Conservation (phyloP, 2,329 filamentous ascomycete species). For the Ampelomyces quisqualis region DNA sequence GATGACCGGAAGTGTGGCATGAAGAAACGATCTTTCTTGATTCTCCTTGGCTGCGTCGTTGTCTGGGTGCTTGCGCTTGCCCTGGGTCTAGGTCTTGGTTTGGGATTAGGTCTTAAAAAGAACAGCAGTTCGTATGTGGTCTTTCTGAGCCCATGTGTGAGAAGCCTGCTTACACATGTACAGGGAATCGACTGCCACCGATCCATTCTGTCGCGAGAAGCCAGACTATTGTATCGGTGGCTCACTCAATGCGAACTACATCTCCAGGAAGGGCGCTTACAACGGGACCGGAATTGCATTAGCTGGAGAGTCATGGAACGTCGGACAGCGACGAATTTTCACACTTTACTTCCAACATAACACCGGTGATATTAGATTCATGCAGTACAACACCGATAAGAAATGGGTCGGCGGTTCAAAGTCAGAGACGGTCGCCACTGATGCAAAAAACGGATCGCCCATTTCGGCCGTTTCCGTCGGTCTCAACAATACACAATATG, state of each 20-base stretch:
- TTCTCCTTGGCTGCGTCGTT: constrained; percentile 26
- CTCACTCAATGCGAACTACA: constrained; percentile 41
- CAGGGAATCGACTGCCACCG: too few species aligned
- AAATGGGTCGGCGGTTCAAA: constrained; percentile 45
- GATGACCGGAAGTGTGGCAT: constrained; percentile 27
- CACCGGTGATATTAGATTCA: constrained; percentile 46
- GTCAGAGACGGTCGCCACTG: constrained; percentile 43
- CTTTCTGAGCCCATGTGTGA: too few species aligned
- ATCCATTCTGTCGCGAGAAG: constrained; percentile 30
- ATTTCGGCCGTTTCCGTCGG: constrained; percentile 49
- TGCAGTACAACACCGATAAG: constrained; percentile 41
- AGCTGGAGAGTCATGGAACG: constrained; percentile 47
- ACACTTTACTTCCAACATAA: constrained; percentile 51
- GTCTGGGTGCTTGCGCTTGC: constrained; percentile 37
- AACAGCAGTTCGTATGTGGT: constrained; percentile 23
- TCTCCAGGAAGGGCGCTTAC: constrained; percentile 47
- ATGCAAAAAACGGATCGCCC: constrained; percentile 48
- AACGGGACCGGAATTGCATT: constrained; percentile 52
- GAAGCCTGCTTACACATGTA: too few species aligned
- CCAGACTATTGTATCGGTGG: constrained; percentile 44
- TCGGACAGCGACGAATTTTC: constrained; percentile 41
- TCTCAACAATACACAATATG: constrained; percentile 41
- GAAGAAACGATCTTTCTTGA: constrained; percentile 27
- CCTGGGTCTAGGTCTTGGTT: constrained; percentile 42
- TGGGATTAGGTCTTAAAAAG: constrained; percentile 35